phyloP scores from a whole-genome alignment of 2,329 filamentous ascomycete genomes.

The Stachybotrys chlorohalonatus region DNA sequence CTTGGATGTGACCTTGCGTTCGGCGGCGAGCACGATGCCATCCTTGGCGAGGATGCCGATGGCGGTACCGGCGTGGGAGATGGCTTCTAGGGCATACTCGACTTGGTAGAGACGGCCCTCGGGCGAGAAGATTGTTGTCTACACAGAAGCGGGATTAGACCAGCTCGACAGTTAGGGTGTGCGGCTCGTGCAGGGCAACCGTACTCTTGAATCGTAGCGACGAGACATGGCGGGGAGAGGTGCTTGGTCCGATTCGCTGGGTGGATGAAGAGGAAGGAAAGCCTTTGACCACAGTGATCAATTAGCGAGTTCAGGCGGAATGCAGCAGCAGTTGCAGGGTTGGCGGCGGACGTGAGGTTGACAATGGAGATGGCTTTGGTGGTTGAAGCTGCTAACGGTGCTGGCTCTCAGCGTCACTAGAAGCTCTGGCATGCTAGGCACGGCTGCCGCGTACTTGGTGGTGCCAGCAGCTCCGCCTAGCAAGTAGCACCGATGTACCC shows the following conservation, averaged over 20 bases:
- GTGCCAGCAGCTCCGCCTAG: background rate
- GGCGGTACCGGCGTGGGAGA: constrained; percentile 95
- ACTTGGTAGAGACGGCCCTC: constrained; percentile 98
- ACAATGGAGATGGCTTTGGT: background rate
- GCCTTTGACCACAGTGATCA: background rate
- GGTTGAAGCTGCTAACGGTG: background rate
- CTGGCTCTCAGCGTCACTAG: background rate
- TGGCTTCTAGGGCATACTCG: constrained; percentile 97
- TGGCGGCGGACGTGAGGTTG: background rate
- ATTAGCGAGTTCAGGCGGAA: background rate
- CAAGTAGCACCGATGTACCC: background rate
- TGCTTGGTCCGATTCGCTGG: background rate
- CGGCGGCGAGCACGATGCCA: constrained; percentile 94
- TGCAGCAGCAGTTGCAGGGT: background rate
- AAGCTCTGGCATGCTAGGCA: background rate
- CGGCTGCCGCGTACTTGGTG: background rate
- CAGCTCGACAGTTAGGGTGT: background rate
- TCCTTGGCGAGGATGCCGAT: constrained; percentile 95
- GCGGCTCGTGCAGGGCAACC: constrained; percentile 23
- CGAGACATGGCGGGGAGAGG: constrained; percentile 64
- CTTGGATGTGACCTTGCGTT: constrained; percentile 99
- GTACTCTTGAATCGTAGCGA: constrained; percentile 93
- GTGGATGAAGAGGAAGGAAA: background rate
- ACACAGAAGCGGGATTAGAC: constrained; percentile 4
- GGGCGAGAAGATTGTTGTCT: constrained; percentile 99